phyloP scores from a whole-genome alignment of 441 rosid genomes.

The Flueggea neowawraea region DNA sequence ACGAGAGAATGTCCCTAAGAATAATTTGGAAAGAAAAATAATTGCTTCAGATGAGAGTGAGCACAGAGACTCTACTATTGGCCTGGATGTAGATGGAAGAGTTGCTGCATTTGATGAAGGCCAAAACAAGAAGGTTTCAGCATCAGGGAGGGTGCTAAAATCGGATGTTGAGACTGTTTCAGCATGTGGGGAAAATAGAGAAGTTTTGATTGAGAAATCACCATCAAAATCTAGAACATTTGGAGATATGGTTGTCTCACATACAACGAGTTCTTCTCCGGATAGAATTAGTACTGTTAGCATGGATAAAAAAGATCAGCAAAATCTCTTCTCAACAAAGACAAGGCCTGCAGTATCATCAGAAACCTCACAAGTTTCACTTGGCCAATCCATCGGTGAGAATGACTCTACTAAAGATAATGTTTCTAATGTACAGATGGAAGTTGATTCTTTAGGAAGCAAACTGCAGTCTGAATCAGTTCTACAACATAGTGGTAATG shows the following conservation, averaged over 20 bases:
- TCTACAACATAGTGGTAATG: constrained; percentile 19
- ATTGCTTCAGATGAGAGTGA: constrained; percentile 26
- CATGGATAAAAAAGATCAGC: constrained; percentile 29
- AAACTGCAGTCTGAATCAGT: constrained; percentile 19
- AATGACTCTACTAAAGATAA: constrained; percentile 20
- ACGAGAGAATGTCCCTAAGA: constrained; percentile 29
- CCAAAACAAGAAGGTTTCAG: constrained; percentile 7
- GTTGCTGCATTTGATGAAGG: constrained; percentile 21
- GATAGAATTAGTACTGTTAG: constrained; percentile 9
- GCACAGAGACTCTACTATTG: constrained; percentile 19
- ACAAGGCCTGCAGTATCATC: constrained; percentile 10
- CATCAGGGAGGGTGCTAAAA: constrained; percentile 5
- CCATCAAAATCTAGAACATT: constrained; percentile 16
- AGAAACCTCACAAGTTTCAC: constrained; percentile 24
- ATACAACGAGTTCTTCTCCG: constrained; percentile 18
- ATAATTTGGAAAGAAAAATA: constrained; percentile 25
- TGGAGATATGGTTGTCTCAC: constrained; percentile 6
- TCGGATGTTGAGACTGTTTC: constrained; percentile 19
- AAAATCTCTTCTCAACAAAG: constrained; percentile 24
- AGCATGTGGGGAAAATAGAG: constrained; percentile 13
- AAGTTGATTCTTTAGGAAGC: constrained; percentile 18
- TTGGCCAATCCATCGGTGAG: constrained; percentile 19
- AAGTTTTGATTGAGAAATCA: constrained; percentile 16
- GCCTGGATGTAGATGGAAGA: constrained; percentile 9
- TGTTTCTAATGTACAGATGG: constrained; percentile 19